A percentile compares a stretch with the other conserved stretches of the same genome.
These are phyloP conservation scores for Fusarium lateritium DNA, from an alignment of 2,329 filamentous ascomycete genomes.

Conservation along the genomic window DNA sequence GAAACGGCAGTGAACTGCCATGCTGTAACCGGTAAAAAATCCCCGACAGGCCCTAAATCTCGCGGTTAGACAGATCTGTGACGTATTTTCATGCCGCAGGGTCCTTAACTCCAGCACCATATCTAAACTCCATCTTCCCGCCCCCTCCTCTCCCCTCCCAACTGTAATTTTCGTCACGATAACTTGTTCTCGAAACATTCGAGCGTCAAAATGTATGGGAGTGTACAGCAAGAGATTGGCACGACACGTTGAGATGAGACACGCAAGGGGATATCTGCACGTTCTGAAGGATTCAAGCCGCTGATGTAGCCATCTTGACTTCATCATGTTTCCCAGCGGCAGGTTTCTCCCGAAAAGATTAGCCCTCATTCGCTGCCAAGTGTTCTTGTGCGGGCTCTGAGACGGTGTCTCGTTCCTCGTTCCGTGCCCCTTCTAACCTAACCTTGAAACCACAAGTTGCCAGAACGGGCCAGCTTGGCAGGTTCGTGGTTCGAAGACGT, in stretches of 20 bases:
- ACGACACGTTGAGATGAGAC: background rate
- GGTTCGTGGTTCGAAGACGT: background rate
- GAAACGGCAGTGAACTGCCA: constrained; percentile 4
- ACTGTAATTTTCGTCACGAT: background rate
- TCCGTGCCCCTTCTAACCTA: background rate
- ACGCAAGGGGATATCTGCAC: constrained; percentile 1
- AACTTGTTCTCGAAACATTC: background rate
- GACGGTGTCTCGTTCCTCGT: constrained; percentile 4
- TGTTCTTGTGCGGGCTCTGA: background rate
- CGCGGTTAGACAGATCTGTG: constrained; percentile 17
- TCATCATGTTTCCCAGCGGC: constrained; percentile 20
- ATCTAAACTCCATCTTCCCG: constrained; percentile 34
- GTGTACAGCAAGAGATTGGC: background rate
- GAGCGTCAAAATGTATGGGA: background rate
- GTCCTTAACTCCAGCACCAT: constrained; percentile 27
- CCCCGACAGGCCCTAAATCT: constrained; percentile 24
- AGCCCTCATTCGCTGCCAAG: constrained; percentile 12
- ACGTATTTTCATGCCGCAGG: constrained; percentile 28
- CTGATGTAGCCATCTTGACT: constrained; percentile 30
- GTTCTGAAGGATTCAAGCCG: constrained; percentile 20
- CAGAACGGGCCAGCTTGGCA: background rate
- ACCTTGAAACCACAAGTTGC: background rate
- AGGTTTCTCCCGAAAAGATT: constrained; percentile 21
- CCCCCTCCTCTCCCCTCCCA: background rate
- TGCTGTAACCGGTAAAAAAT: constrained; percentile 13